phyloP scores from a whole-genome alignment of 352 stramenopile genomes.

The Elongisporangium prolatum region DNA sequence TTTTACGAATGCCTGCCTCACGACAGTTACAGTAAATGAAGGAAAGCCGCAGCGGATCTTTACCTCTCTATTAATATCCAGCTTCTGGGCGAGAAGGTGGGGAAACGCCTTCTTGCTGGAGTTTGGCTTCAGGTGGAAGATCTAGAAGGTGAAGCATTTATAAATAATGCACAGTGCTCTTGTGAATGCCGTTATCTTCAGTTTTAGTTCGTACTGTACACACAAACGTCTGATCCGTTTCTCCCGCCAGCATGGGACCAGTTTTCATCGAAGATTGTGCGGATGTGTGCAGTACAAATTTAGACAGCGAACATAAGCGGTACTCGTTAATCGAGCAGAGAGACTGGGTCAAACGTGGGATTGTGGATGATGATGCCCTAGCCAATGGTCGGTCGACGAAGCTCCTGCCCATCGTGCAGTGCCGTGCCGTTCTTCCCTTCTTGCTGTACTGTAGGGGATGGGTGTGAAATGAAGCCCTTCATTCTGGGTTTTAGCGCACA shows the following conservation, averaged over 20 bases:
- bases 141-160: background rate
- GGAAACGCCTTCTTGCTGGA: background rate
- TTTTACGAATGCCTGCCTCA: background rate
- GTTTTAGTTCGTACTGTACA: background rate
- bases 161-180: no score
- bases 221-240: background rate
- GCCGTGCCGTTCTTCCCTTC: background rate
- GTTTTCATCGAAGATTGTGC: background rate
- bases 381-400: background rate
- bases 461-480: background rate
- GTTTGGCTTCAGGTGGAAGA: background rate
- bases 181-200: background rate
- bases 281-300: background rate
- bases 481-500: background rate
- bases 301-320: background rate
- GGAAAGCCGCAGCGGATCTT: background rate
- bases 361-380: background rate
- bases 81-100: background rate
- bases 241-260: background rate
- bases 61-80: background rate
- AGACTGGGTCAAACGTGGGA: background rate
- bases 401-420: background rate
- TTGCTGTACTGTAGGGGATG: background rate
- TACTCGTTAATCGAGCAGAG: background rate
- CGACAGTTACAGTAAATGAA: background rate